Percentiles rank a stretch among this genome's conserved stretches.
phyloP scores from a whole-genome alignment of 768 basidiomycete genomes.

The Mycena polygramma region DNA sequence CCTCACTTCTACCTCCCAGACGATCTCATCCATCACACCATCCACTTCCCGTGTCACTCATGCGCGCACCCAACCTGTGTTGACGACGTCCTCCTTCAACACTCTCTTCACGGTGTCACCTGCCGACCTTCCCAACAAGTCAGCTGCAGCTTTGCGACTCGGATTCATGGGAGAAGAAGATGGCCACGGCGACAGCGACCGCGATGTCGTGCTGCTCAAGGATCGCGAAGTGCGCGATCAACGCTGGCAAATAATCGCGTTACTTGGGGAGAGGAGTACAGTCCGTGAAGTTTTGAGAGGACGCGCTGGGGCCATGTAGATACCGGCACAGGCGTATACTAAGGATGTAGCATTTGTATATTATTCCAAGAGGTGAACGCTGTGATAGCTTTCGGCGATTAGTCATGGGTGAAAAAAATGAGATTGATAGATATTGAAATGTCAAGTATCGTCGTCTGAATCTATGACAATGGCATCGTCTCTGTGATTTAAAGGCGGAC shows the following conservation, averaged over 20 bases:
- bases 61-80: constrained; percentile 58
- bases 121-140: constrained; percentile 82
- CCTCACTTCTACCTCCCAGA: constrained; percentile 80
- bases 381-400: too few relatives aligned
- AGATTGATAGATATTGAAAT: too few relatives aligned
- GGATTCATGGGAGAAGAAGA: constrained; percentile 65
- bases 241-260: constrained; percentile 82
- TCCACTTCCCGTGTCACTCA: constrained; percentile 60
- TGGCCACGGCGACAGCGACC: constrained; percentile 60
- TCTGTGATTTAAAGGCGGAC: constrained; percentile 19
- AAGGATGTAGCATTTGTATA: constrained; percentile 26
- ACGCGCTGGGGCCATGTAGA: constrained; percentile 45
- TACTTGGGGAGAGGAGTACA: constrained; percentile 80
- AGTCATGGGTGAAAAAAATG: too few relatives aligned
- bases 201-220: constrained; percentile 66
- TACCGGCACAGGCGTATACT: background rate
- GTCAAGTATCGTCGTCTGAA: constrained; percentile 48
- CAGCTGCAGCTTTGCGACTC: constrained; percentile 82
- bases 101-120: constrained; percentile 84
- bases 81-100: constrained; percentile 80
- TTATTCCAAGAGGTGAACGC: constrained; percentile 4
- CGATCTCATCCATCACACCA: constrained; percentile 81
- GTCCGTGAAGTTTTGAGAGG: constrained; percentile 69
- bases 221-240: constrained; percentile 77
- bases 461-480: constrained; percentile 51